phyloP scores from a whole-genome alignment of 805 yeast genomes.

The Starmerella stellata region DNA sequence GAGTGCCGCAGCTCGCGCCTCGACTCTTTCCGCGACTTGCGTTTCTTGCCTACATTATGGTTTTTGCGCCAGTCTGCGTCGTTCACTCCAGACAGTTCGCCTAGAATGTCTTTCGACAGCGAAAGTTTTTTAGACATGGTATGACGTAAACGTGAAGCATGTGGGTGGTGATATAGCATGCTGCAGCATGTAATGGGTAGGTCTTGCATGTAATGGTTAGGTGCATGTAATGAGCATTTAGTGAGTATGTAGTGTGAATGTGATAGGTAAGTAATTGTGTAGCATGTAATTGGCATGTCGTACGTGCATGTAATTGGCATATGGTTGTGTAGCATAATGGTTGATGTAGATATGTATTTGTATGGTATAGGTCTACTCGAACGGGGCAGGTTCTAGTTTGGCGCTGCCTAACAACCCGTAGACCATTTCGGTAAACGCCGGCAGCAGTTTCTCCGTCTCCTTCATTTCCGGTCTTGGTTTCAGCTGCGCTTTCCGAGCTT shows the following conservation, averaged over 20 bases:
- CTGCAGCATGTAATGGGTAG: too few species aligned
- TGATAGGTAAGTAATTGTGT: too few species aligned
- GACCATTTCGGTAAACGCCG: slow-evolving; percentile 11
- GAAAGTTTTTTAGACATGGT: slow-evolving; percentile 7
- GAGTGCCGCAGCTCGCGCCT: slow-evolving; percentile 14
- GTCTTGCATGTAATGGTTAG: too few species aligned
- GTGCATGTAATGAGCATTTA: too few species aligned
- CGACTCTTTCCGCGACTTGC: slow-evolving; percentile 11
- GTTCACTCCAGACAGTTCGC: slow-evolving; percentile 9
- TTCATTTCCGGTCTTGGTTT: slow-evolving; percentile 18
- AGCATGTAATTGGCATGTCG: too few species aligned
- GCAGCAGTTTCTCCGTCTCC: slow-evolving; percentile 20
- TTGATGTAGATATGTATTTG: too few species aligned
- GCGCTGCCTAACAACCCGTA: slow-evolving; percentile 2
- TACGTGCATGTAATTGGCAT: too few species aligned
- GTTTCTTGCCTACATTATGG: slow-evolving; percentile 11
- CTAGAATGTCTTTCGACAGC: slow-evolving; percentile 13
- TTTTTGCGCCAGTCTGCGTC: slow-evolving; percentile 14
- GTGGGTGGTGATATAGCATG: too few species aligned
- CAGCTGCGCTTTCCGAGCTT: slow-evolving; percentile 13
- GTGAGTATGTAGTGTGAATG: too few species aligned
- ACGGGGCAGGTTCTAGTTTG: slow-evolving; percentile 2
- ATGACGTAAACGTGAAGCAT: too few species aligned
- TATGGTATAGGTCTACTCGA: too few species aligned
- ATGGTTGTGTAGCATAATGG: too few species aligned